Evolutionary conservation across 176 grass and related monocot species (phyloP), one percentile per base, ranked within the genome.

Genomic region (Coix lacrymajobi): DNA sequence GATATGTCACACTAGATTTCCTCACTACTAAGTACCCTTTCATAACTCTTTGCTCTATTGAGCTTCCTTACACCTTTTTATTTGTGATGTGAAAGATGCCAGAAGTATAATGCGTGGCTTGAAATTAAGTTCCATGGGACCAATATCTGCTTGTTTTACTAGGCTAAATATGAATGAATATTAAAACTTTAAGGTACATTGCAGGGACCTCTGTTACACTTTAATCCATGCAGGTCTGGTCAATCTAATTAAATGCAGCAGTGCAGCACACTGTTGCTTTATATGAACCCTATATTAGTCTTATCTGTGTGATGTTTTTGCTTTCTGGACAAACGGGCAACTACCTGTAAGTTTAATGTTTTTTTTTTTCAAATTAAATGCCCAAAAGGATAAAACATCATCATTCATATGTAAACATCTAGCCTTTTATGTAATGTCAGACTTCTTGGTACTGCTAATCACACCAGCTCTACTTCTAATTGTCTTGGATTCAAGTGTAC

Each of bases 151-250:
- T 58, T 11, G 7, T 32, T 73, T 57, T 30, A 56, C 25, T 66
- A 28, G 78, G 37, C 34, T 60, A 81, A 54, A 81, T 81, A 44
- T n/a, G 16, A 25, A 19, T 57, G 57, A 1, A 60, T 79, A 66
- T 73, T 60, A 26, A 60, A 60, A 60, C 28, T 49, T 29, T 77
- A 52, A 86, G 58, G n/a, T 58, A 72, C 48, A 80, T 31, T 90
- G 44, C 14, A 78, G 46, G 65, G 78, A 49, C 32, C 13, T 54
- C 31, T 32, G 62, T 26, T 64, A 48, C 76, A 63, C 62, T 80
- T 80, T 62, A 10, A 76, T 24, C 29, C 46, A 30, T 29, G 20
- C 52, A 77, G 72, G 30, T 36, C 28, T 28, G n/a, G 25, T 46
- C 54, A 86, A 30, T 30, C 15, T 57, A 78, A 39, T 36, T 45